Percentiles rank a stretch among this genome's conserved stretches.
Conservation (phyloP, 805 yeast species). For the Wickerhamiella musiphila region DNA sequence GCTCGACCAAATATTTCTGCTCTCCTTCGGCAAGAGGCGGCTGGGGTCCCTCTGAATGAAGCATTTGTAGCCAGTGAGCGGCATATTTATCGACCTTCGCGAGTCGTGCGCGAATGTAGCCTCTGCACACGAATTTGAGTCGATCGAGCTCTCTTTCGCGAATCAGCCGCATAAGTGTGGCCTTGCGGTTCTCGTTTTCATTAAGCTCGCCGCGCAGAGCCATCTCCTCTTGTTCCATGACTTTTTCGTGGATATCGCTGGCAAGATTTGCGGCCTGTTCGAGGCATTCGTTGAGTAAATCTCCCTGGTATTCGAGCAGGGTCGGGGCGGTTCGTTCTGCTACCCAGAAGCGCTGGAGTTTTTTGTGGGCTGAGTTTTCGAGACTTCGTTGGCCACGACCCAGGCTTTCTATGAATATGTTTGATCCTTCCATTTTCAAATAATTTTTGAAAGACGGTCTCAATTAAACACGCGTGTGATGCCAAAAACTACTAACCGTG, state of each 20-base stretch:
- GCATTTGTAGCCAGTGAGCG: conserved; percentile 31
- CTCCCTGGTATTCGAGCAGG: conserved; percentile 53
- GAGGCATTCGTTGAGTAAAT: conserved; percentile 40
- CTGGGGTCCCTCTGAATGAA: too few species aligned
- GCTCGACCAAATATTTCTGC: too few species aligned
- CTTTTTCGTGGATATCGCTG: conserved; percentile 58
- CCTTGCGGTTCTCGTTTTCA: too few species aligned
- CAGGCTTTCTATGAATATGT: too few species aligned
- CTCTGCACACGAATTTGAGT: conserved; percentile 60
- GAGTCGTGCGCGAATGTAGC: conserved; percentile 64
- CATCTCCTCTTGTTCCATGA: conserved; percentile 39
- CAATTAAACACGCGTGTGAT: too few species aligned
- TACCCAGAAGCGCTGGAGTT: conserved; percentile 50
- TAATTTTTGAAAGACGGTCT: too few species aligned
- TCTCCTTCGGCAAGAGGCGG: conserved; percentile 5
- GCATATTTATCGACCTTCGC: conserved; percentile 53
- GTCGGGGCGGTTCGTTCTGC: conserved; percentile 80
- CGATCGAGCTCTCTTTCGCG: conserved; percentile 88
- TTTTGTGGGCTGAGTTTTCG: too few species aligned
- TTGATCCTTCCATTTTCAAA: too few species aligned
- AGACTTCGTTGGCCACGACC: too few species aligned
- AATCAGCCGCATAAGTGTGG: too few species aligned
- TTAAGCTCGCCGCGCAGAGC: conserved; percentile 62
- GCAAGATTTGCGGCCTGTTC: conserved; percentile 48
- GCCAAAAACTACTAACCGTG: too few species aligned